phyloP scores from a whole-genome alignment of 129 eudicot genomes.

The Daucus carota region DNA sequence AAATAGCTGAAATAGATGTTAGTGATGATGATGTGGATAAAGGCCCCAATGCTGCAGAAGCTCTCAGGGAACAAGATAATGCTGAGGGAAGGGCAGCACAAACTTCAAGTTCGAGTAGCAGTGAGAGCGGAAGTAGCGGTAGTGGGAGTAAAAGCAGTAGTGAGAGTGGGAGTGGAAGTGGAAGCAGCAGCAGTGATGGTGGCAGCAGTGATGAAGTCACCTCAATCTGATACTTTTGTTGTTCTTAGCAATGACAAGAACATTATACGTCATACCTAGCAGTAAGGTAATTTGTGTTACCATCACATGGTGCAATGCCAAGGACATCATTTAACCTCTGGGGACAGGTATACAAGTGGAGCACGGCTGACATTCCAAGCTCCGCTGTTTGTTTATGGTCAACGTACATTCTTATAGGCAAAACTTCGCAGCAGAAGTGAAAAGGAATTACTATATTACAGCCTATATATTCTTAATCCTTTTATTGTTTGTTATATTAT shows the following conservation, averaged over 20 bases:
- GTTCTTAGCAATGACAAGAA: background rate
- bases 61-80: slow-evolving; percentile 83
- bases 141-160: slow-evolving; percentile 57
- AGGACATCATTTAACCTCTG: background rate
- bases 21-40: slow-evolving; percentile 63
- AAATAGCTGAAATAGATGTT: slow-evolving; percentile 72
- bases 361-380: background rate
- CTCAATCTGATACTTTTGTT: slow-evolving; percentile 38
- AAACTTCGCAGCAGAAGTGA: background rate
- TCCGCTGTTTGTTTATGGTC: background rate
- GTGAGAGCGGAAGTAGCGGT: slow-evolving; percentile 40
- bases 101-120: slow-evolving; percentile 67
- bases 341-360: background rate
- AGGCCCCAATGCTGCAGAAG: slow-evolving; percentile 83
- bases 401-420: background rate
- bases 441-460: background rate
- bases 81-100: slow-evolving; percentile 47
- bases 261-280: background rate
- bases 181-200: slow-evolving; percentile 41
- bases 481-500: too few species aligned
- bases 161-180: slow-evolving; percentile 40
- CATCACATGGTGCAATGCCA: background rate
- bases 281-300: background rate
- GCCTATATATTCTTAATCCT: background rate
- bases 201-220: slow-evolving; percentile 53